phyloP scores from a whole-genome alignment of 2,329 filamentous ascomycete genomes.

The Leptographium flavum region DNA sequence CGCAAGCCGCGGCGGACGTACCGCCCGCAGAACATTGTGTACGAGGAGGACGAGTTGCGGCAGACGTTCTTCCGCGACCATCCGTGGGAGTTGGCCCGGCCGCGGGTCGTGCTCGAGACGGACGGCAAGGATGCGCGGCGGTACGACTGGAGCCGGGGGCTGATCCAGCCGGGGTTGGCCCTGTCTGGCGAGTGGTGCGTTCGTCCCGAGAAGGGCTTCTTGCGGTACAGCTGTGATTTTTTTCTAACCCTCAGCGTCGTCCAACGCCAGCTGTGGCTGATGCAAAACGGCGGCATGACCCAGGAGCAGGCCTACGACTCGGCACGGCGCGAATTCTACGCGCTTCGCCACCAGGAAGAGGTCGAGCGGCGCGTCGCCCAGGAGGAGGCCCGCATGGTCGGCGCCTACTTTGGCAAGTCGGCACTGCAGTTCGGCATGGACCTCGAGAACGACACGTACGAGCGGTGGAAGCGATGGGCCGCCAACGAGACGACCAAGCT shows the following conservation, averaged over 20 bases:
- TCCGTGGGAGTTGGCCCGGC: slow-evolving; percentile 90
- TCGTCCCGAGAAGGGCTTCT: no score
- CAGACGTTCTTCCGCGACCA: slow-evolving; percentile 81
- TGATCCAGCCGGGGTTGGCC: slow-evolving; percentile 60
- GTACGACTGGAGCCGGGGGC: slow-evolving; percentile 63
- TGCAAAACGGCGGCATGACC: slow-evolving; percentile 48
- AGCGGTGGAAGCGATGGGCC: slow-evolving; percentile 79
- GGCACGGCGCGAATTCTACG: slow-evolving; percentile 83
- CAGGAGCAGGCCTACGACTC: slow-evolving; percentile 66
- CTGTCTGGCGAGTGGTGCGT: slow-evolving; percentile 73
- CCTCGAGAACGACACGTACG: slow-evolving; percentile 66
- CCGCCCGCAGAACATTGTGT: slow-evolving; percentile 61
- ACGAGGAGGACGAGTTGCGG: slow-evolving; percentile 73
- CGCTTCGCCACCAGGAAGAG: slow-evolving; percentile 66
- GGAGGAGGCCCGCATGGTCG: slow-evolving; percentile 75
- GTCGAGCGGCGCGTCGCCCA: slow-evolving; percentile 67
- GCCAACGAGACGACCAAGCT: slow-evolving; percentile 27
- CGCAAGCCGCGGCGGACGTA: slow-evolving; percentile 64
- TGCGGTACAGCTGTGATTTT: no score
- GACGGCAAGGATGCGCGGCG: slow-evolving; percentile 67
- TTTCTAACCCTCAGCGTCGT: slow-evolving; percentile 51
- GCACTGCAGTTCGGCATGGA: slow-evolving; percentile 64
- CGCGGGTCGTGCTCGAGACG: slow-evolving; percentile 69
- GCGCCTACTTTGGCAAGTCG: slow-evolving; percentile 76
- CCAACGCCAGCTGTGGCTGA: slow-evolving; percentile 79